Base-by-base conservation (phyloP, 495 filamentous ascomycete genomes). In the Poronia punctata region DNA sequence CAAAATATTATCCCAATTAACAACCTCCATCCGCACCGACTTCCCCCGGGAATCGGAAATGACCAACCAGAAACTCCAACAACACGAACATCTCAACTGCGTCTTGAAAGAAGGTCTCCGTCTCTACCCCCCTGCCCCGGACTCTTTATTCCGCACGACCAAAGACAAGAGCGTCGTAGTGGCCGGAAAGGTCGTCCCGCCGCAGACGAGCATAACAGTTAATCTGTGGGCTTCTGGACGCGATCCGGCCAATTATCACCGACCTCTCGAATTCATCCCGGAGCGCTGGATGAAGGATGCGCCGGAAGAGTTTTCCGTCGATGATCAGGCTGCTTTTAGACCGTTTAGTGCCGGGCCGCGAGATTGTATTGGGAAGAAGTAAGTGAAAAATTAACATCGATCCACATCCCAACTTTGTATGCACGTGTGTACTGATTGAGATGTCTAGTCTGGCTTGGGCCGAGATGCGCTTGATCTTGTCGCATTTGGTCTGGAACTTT, bases 71-170 rank as follows among this genome's bases (percentile, higher is more conserved):
- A 30, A 53, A 2, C 54, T 69, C 4, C 38, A 43, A 22, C 39
- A 53, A 3, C 53, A 73, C 5, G 20, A 59, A 6, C 81, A 79
- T 54, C 53, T 79, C 56, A 38, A 67, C 12, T 74, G 72, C 0
- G 68, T 70, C 16, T 43, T 80, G 3, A 54, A 74, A 11, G 78
- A 82, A 53, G 47, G 61, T 0, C 45, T 81, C 53, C 67, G 78
- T 4, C 52, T 76, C 27, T 73, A 72, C 38, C 72, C 77, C 1
- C 73, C 77, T 1, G 45, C 62, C 5, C 56, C 71, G 3, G 59
- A 47, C 35, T 57, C 50, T 1, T 45, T 63, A 1, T 55, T 59
- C 12, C 59, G 71, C 2, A 31, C 56, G 1, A 53, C 53, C 8
- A 60, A 43, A 1, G 15, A 43, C 18, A 21, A 19, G 7, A 20